Conservation (phyloP, 164 flowering plant species). For the Macadamia tetraphylla region DNA sequence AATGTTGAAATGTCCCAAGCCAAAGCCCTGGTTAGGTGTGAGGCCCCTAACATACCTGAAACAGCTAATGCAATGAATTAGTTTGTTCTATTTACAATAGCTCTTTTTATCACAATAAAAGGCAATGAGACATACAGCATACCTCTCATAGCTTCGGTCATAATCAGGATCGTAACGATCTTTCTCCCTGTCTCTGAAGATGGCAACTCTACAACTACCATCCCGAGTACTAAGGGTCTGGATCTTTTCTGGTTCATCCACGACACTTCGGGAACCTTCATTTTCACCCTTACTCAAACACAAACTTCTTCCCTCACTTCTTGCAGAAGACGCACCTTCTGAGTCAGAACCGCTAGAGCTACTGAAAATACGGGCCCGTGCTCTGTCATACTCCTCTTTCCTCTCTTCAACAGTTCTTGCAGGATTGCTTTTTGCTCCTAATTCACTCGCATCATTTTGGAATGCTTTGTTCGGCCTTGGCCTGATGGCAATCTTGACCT, state of each 20-base stretch:
- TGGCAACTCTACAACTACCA: slow-evolving; percentile 68
- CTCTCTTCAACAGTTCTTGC: slow-evolving; percentile 84
- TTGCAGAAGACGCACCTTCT: slow-evolving; percentile 27
- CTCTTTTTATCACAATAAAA: not conserved
- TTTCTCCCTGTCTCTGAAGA: slow-evolving; percentile 85
- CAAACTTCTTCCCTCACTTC: slow-evolving; percentile 32
- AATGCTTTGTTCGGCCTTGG: slow-evolving; percentile 42
- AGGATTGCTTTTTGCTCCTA: slow-evolving; percentile 38
- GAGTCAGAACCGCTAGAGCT: slow-evolving; percentile 36
- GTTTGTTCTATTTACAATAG: not conserved
- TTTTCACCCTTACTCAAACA: slow-evolving; percentile 38
- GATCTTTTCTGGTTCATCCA: slow-evolving; percentile 38
- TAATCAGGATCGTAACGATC: slow-evolving; percentile 92
- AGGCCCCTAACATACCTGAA: slow-evolving; percentile 59
- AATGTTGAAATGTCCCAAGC: slow-evolving; percentile 42
- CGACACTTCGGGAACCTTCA: slow-evolving; percentile 28
- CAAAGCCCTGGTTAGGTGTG: slow-evolving; percentile 37
- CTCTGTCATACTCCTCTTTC: slow-evolving; percentile 89
- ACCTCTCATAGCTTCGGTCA: slow-evolving; percentile 93
- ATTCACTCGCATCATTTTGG: slow-evolving; percentile 31
- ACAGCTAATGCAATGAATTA: slow-evolving; percentile 4
- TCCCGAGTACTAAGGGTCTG: slow-evolving; percentile 28
- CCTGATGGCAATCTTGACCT: slow-evolving; percentile 57
- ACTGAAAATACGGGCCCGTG: slow-evolving; percentile 90
- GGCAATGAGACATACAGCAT: not conserved